Conservation (phyloP, 345 rosid genomes). For the Hibiscus mutabilis region DNA sequence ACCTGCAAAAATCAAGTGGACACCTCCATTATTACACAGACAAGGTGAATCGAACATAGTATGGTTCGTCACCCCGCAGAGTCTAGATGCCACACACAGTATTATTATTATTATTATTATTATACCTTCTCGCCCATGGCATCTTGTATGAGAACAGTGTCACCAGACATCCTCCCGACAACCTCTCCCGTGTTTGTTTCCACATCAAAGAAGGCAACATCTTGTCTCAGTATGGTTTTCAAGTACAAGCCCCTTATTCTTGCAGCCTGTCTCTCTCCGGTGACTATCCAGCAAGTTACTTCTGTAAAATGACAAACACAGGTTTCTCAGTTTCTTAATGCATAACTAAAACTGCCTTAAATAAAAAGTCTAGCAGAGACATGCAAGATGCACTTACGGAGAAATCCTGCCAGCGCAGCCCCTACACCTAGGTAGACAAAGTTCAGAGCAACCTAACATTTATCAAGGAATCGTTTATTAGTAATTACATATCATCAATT, state of each 20-base stretch:
- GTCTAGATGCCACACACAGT: too few relatives aligned
- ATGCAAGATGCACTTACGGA: conserved; percentile 45
- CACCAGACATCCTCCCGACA: conserved; percentile 90
- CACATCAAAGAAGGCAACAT: conserved; percentile 63
- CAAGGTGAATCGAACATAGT: background rate
- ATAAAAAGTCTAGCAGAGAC: background rate
- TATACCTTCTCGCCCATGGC: conserved; percentile 93
- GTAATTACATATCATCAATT: too few relatives aligned
- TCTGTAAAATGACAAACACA: conserved; percentile 15
- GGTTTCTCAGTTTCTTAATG: background rate
- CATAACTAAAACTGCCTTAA: background rate
- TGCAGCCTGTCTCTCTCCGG: conserved; percentile 81
- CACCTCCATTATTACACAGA: background rate
- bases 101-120: background rate
- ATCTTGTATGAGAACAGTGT: conserved; percentile 83
- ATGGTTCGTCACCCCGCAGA: too few relatives aligned
- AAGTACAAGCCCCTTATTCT: conserved; percentile 63
- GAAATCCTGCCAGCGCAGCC: conserved; percentile 46
- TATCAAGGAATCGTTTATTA: too few relatives aligned
- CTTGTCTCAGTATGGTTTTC: conserved; percentile 72
- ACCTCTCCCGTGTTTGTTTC: conserved; percentile 90
- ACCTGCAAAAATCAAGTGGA: conserved; percentile 32
- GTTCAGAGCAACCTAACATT: conserved; percentile 49
- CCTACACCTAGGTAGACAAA: conserved; percentile 76
- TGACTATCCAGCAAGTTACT: conserved; percentile 78